Conservation (phyloP, 2,329 filamentous ascomycete species). For the Mariannaea elegans region DNA sequence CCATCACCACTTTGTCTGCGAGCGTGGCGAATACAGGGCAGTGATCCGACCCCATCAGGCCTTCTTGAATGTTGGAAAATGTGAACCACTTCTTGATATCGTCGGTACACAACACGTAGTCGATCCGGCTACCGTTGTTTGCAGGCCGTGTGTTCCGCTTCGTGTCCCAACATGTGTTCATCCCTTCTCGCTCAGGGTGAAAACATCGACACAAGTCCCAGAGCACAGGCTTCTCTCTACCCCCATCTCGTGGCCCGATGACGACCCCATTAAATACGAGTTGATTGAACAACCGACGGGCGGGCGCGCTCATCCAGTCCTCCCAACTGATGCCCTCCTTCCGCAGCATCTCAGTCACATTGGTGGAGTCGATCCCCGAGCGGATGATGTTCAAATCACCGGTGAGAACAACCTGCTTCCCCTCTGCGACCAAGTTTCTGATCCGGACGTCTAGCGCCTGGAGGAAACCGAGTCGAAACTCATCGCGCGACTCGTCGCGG, state of each 20-base stretch:
- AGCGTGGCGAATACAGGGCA: constrained; percentile 89
- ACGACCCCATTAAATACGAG: constrained; percentile 80
- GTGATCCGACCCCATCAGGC: constrained; percentile 93
- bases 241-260: constrained; percentile 71
- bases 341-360: constrained; percentile 73
- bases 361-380: constrained; percentile 78
- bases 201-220: constrained; percentile 87
- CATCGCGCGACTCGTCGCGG: constrained; percentile 82
- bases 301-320: constrained; percentile 77
- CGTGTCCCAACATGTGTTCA: constrained; percentile 98
- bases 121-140: constrained; percentile 92
- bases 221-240: constrained; percentile 74
- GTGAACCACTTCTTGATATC: constrained; percentile 83
- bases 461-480: constrained; percentile 84
- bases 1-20: constrained; percentile 66
- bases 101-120: constrained; percentile 87
- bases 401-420: constrained; percentile 85
- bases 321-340: constrained; percentile 74
- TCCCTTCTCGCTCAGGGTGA: constrained; percentile 80
- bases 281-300: constrained; percentile 84
- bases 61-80: constrained; percentile 89
- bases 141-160: constrained; percentile 95
- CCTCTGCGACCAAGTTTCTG: constrained; percentile 80
- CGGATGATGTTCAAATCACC: constrained; percentile 88
- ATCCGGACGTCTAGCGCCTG: constrained; percentile 83